Evolutionary conservation across 768 basidiomycete species (phyloP).

Genomic region (Russula brevipes): DNA sequence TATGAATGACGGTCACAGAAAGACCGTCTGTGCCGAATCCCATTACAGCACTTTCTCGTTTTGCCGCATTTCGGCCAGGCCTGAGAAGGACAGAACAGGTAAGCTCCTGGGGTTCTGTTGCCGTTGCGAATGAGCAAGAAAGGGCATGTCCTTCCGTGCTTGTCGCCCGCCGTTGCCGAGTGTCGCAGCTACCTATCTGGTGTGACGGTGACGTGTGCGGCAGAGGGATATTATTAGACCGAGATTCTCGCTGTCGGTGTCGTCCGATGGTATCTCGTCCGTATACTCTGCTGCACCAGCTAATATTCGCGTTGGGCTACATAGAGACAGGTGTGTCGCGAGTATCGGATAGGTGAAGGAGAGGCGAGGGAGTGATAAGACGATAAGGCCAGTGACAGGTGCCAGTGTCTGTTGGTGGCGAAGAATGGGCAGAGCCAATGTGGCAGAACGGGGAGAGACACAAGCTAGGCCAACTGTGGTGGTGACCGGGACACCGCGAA

Average conservation of each 20-base stretch:
- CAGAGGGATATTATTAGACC: background rate
- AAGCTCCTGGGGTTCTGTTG: background rate
- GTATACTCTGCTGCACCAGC: background rate
- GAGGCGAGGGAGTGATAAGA: background rate
- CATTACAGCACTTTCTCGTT: background rate
- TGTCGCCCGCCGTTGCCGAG: background rate
- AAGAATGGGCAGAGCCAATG: too few species aligned
- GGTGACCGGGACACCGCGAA: too few species aligned
- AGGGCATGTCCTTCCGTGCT: too few species aligned
- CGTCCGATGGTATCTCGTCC: background rate
- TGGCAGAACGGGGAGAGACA: too few species aligned
- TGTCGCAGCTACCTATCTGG: background rate
- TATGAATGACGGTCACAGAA: background rate
- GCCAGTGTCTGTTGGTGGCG: too few species aligned
- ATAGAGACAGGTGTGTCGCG: too few species aligned
- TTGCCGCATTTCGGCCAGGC: background rate
- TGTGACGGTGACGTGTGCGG: background rate
- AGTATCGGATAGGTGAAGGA: background rate
- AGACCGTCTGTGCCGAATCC: background rate
- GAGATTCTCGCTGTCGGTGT: too few species aligned
- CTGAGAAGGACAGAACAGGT: background rate
- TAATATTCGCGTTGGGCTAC: too few species aligned
- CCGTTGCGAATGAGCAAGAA: background rate
- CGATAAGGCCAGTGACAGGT: background rate
- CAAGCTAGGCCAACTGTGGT: too few species aligned